phyloP scores from a whole-genome alignment of 2,329 filamentous ascomycete genomes.

The Metarhizium sp. region DNA sequence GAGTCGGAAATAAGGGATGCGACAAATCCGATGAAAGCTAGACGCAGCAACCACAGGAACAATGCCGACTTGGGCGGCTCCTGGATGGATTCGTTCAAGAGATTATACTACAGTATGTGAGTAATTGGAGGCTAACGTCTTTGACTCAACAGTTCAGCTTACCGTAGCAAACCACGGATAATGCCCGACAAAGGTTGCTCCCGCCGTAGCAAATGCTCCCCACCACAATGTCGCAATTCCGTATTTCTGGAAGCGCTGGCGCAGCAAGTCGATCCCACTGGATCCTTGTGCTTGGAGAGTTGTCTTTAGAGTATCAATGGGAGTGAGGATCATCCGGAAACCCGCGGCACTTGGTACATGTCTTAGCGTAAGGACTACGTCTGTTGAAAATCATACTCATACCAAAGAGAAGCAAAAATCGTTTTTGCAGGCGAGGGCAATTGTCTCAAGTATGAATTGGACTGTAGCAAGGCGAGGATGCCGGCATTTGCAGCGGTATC shows the following conservation, averaged over 20 bases:
- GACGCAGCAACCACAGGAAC: constrained; percentile 31
- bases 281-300: constrained; percentile 38
- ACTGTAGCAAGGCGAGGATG: constrained; percentile 36
- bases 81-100: constrained; percentile 25
- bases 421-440: constrained; percentile 35
- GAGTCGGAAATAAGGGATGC: constrained; percentile 36
- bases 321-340: constrained; percentile 38
- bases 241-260: constrained; percentile 33
- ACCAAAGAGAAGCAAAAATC: constrained; percentile 37
- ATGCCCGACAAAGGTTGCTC: constrained; percentile 38
- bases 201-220: constrained; percentile 38
- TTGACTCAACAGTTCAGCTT: constrained; percentile 1
- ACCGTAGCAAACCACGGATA: constrained; percentile 42
- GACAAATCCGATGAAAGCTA: constrained; percentile 27
- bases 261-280: constrained; percentile 30
- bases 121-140: no score
- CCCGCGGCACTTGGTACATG: constrained; percentile 26
- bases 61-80: constrained; percentile 31
- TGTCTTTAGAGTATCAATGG: constrained; percentile 40
- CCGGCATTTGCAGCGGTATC: constrained; percentile 40
- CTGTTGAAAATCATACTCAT: not conserved
- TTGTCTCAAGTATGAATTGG: constrained; percentile 33
- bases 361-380: not conserved
- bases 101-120: constrained; percentile 28
- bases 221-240: constrained; percentile 38